Conservation (phyloP, 2,329 filamentous ascomycete species). For the Colletotrichum lupini region DNA sequence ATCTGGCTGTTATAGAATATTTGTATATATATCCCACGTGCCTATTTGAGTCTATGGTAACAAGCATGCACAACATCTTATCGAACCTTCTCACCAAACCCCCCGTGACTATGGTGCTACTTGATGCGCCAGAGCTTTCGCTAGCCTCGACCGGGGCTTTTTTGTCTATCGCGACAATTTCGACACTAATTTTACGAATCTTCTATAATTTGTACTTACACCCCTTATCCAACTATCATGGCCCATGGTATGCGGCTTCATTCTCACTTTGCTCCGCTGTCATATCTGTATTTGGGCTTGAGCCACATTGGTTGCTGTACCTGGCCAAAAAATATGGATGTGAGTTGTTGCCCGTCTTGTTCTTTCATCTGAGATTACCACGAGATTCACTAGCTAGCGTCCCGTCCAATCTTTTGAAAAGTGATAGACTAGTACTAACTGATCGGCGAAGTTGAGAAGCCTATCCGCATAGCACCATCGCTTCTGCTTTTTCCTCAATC, state of each 20-base stretch:
- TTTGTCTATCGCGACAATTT: not conserved
- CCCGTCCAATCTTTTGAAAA: no score
- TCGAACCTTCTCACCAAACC: not conserved
- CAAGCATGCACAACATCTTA: not conserved
- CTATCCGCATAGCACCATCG: slow-evolving; percentile 15
- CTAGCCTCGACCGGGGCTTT: not conserved
- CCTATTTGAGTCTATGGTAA: not conserved
- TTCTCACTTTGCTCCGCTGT: slow-evolving; percentile 7
- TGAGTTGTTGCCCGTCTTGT: not conserved
- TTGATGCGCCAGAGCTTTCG: not conserved
- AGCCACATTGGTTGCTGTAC: slow-evolving; percentile 17
- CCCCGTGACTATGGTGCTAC: not conserved
- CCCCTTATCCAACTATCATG: slow-evolving; percentile 7
- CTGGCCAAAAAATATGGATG: slow-evolving; percentile 15
- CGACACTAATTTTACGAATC: slow-evolving; percentile 1
- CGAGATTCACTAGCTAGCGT: not conserved
- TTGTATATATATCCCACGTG: not conserved
- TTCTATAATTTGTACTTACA: slow-evolving; percentile 22
- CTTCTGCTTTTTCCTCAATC: slow-evolving; percentile 19
- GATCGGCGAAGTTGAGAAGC: slow-evolving; percentile 8
- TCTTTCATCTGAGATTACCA: no score
- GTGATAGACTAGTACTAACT: not conserved
- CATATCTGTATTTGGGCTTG: not conserved
- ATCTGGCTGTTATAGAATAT: not conserved
- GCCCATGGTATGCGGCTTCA: slow-evolving; percentile 20